Evolutionary conservation across 495 filamentous ascomycete species (phyloP).

Genomic region (Sabuloglossum arenarium): DNA sequence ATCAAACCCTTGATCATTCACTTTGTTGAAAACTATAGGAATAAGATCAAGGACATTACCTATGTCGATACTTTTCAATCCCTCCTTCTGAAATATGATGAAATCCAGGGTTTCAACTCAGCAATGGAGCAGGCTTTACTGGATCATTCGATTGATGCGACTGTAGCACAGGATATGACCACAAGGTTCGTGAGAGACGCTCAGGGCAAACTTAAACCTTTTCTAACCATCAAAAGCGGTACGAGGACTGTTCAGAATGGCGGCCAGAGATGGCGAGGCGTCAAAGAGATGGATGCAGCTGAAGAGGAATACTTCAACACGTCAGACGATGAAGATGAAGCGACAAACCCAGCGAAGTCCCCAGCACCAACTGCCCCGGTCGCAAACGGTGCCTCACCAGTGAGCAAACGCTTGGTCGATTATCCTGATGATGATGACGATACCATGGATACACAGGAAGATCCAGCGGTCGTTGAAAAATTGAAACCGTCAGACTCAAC

Average conservation of each 20-base stretch:
- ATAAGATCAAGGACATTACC: conserved; percentile 53
- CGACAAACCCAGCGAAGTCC: conserved; percentile 13
- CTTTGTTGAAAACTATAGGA: conserved; percentile 73
- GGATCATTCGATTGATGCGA: not conserved
- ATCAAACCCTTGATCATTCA: conserved; percentile 67
- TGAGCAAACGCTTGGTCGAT: conserved; percentile 62
- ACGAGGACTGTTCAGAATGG: conserved; percentile 37
- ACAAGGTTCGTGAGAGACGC: not conserved
- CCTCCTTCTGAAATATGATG: conserved; percentile 60
- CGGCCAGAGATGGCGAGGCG: conserved; percentile 44
- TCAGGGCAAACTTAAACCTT: not conserved
- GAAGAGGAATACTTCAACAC: conserved; percentile 94
- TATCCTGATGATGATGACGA: conserved; percentile 72
- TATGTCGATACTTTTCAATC: conserved; percentile 75
- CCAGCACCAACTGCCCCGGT: conserved; percentile 12
- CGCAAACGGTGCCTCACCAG: conserved; percentile 25
- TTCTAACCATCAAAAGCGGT: conserved; percentile 5
- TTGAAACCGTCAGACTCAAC: not conserved
- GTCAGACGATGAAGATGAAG: conserved; percentile 70
- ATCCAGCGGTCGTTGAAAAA: not conserved
- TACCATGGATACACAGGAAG: conserved; percentile 24
- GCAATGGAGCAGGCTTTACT: conserved; percentile 24
- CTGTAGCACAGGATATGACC: not conserved
- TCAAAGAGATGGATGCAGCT: conserved; percentile 65
- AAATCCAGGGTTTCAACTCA: conserved; percentile 30